Evolutionary conservation across 805 yeast species (phyloP), one percentile per base, ranked within the genome.

Genomic region (Starmerella khaoyaiensis): DNA sequence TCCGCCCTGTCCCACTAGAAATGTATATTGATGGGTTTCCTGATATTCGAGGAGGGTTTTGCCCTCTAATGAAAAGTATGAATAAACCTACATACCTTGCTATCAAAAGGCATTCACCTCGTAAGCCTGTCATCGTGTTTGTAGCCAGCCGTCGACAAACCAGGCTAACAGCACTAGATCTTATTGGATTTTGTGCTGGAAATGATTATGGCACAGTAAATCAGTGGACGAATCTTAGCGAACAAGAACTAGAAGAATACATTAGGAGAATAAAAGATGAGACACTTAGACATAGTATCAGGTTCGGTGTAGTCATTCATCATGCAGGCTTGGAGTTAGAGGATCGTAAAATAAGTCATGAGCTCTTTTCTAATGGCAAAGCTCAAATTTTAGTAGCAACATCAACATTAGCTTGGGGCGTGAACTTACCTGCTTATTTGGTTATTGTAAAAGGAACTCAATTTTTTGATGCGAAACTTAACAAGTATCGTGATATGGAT

Each of bases 371-470:
- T 21, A 63, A 67, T 22, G 97, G 98, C 28, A 79, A 84, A 0
- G 78, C 90, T 44, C 80, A 77, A 42, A 96, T 90, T 0, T 62
- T 90, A 14, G 79, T 93, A 51, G 84, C 95, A 68, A 90, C 99
- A 2, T 94, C 98, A 0, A 90, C 99, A 0, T 69, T 90, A 41
- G 99, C 99, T 0, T 90, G 99, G 99, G 99, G 99, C 70, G 97
- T 90, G 15, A 90, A 90, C 54, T 64, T 90, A 41, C 98, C 99
- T 2, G 98, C 98, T 5, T 96, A 95, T 1, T 94, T 84, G 28
- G 99, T 90, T 16, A 81, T 90, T 44, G 75, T 90, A 22, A 90
- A 90, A 52, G 99, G 99, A 0, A 90, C 99, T 0, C 95, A 87
- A 54, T 84, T 90, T 0, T 90, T 90, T 54, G 93, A 90, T 55